phyloP scores from a whole-genome alignment of 2,329 filamentous ascomycete species.

The Neopestalotiopsis sp. region DNA sequence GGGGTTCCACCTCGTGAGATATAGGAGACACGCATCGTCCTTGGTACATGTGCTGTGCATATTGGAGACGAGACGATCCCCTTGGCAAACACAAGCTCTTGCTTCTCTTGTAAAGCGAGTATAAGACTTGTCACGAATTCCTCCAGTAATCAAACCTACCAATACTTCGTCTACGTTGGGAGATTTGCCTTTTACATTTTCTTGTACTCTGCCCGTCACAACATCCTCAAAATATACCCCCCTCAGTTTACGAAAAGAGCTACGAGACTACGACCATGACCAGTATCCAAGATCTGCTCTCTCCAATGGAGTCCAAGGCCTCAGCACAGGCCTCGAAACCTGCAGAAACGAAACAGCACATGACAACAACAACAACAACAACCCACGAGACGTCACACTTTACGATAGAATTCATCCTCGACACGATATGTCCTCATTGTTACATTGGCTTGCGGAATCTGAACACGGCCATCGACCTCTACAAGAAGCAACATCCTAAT shows the following conservation, averaged over 20 bases:
- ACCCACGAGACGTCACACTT: slow-evolving; percentile 34
- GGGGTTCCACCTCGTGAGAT: no score
- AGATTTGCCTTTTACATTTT: not conserved
- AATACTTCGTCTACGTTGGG: not conserved
- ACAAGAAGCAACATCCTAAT: slow-evolving; percentile 44
- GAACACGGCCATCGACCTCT: slow-evolving; percentile 48
- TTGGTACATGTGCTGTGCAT: slow-evolving; percentile 1
- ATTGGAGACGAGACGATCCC: slow-evolving; percentile 19
- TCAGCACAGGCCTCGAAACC: not conserved
- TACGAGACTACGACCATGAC: slow-evolving; percentile 26
- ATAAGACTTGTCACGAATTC: not conserved
- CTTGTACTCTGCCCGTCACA: not conserved
- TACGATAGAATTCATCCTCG: slow-evolving; percentile 52
- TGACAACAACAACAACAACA: no score
- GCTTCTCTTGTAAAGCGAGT: not conserved
- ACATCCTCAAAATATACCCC: not conserved
- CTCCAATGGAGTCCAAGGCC: slow-evolving; percentile 22
- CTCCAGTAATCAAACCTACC: not conserved
- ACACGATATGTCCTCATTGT: slow-evolving; percentile 58
- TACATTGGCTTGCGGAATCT: slow-evolving; percentile 54
- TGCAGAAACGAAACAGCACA: not conserved
- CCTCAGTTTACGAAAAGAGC: not conserved
- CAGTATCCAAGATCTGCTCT: slow-evolving; percentile 33
- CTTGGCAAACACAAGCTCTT: not conserved
- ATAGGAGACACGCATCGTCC: not conserved